These are phyloP conservation scores for Exidia glandulosa DNA, from an alignment of 768 basidiomycete species.

Conservation along the genomic window DNA sequence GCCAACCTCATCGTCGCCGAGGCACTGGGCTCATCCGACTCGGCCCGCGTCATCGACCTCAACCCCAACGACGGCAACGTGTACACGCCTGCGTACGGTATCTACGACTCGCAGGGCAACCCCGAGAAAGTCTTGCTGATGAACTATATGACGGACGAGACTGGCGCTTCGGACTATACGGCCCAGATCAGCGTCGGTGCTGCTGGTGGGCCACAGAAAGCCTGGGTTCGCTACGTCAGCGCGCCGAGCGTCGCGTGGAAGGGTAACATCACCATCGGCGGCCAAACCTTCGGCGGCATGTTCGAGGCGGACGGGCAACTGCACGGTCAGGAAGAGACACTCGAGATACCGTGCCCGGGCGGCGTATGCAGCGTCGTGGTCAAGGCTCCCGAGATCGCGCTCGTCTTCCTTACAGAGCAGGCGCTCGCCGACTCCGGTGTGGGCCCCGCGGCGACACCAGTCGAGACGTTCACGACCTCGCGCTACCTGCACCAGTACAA, in stretches of 20 bases:
- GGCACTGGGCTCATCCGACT: constrained; percentile 31
- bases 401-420: constrained; percentile 53
- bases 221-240: constrained; percentile 37
- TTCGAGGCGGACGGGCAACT: constrained; percentile 62
- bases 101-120: constrained; percentile 34
- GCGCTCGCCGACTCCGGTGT: constrained; percentile 26
- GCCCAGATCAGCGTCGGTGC: constrained; percentile 24
- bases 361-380: constrained; percentile 51
- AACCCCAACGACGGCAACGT: constrained; percentile 25
- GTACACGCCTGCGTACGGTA: constrained; percentile 35
- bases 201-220: neutral
- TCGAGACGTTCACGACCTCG: constrained; percentile 28
- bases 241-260: constrained; percentile 44
- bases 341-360: constrained; percentile 44
- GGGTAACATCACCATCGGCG: constrained; percentile 66
- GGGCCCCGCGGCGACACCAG: constrained; percentile 15
- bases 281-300: constrained; percentile 46
- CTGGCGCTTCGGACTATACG: constrained; percentile 29
- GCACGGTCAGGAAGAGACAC: constrained; percentile 40
- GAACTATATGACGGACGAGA: constrained; percentile 36
- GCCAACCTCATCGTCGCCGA: constrained; percentile 36
- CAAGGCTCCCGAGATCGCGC: constrained; percentile 60
- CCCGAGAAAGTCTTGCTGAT: constrained; percentile 32
- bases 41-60: constrained; percentile 33
- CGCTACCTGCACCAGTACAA: constrained; percentile 15